These are phyloP conservation scores for Thermomucor indicae-seudaticae DNA, from an alignment of 371 early-diverging fungal species.

Conservation along the genomic window DNA sequence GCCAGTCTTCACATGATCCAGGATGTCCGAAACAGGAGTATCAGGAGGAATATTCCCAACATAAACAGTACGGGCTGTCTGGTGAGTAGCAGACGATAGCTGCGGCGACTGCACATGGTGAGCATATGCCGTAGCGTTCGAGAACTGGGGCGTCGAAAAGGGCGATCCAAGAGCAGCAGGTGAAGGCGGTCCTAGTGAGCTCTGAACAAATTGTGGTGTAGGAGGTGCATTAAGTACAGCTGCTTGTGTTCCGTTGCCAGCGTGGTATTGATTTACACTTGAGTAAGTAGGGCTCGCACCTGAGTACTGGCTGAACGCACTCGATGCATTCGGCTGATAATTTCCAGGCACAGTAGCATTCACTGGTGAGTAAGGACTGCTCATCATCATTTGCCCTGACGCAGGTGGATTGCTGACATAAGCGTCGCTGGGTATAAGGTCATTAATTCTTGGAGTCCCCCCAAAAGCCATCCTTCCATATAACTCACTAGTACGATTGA, in stretches of 20 bases:
- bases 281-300: conserved; percentile 7
- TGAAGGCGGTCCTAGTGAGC: conserved; percentile 16
- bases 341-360: conserved; percentile 2
- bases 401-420: conserved; percentile 12
- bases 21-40: conserved; percentile 60
- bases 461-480: background rate
- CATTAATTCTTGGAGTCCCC: background rate
- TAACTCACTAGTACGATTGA: conserved; percentile 13
- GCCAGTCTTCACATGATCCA: conserved; percentile 74
- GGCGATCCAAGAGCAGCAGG: conserved; percentile 10
- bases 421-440: conserved; percentile 9
- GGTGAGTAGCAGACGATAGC: conserved; percentile 15
- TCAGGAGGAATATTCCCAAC: conserved; percentile 70
- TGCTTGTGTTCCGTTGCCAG: background rate
- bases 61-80: conserved; percentile 67
- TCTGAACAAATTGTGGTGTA: conserved; percentile 15
- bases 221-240: conserved; percentile 10
- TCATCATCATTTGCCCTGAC: conserved; percentile 22
- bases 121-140: conserved; percentile 12
- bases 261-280: conserved; percentile 14
- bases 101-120: conserved; percentile 14
- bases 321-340: conserved; percentile 9
- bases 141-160: conserved; percentile 19
- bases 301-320: conserved; percentile 8
- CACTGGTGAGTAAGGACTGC: conserved; percentile 13